phyloP scores from a whole-genome alignment of 2,329 filamentous ascomycete species.

The Cyclaneusma minus region DNA sequence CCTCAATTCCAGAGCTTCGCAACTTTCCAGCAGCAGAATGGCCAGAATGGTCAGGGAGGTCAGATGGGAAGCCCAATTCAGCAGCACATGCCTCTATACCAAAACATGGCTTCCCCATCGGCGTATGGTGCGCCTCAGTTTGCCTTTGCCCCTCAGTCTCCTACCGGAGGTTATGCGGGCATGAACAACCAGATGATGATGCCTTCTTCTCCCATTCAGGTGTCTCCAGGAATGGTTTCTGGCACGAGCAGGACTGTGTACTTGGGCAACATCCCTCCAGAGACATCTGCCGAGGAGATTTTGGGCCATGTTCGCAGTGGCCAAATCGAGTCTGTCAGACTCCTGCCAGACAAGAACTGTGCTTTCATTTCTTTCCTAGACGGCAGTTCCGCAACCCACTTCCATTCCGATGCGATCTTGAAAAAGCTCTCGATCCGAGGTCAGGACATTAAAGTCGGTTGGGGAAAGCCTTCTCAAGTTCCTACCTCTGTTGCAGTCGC shows the following conservation, averaged over 20 bases:
- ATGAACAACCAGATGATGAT: constrained; percentile 31
- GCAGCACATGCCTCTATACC: constrained; percentile 67
- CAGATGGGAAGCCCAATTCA: constrained; percentile 59
- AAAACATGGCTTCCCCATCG: constrained; percentile 73
- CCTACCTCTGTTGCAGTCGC: constrained; percentile 94
- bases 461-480: constrained; percentile 97
- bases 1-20: constrained; percentile 82
- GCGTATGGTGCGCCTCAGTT: constrained; percentile 70
- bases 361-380: constrained; percentile 99
- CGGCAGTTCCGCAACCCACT: constrained; percentile 92
- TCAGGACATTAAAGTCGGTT: constrained; percentile 98
- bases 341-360: constrained; percentile 97
- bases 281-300: constrained; percentile 94
- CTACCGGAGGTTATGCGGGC: constrained; percentile 54
- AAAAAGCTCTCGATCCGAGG: constrained; percentile 98
- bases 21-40: constrained; percentile 50
- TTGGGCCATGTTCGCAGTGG: constrained; percentile 90
- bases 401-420: constrained; percentile 98
- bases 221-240: constrained; percentile 67
- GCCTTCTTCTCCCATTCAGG: constrained; percentile 59
- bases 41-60: constrained; percentile 29
- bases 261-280: constrained; percentile 93
- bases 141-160: constrained; percentile 69
- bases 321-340: constrained; percentile 95
- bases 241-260: constrained; percentile 95